A percentile compares a stretch with the other conserved stretches of the same genome.
Conservation (phyloP, 306 rosid species). For the Cajanus cajan region DNA sequence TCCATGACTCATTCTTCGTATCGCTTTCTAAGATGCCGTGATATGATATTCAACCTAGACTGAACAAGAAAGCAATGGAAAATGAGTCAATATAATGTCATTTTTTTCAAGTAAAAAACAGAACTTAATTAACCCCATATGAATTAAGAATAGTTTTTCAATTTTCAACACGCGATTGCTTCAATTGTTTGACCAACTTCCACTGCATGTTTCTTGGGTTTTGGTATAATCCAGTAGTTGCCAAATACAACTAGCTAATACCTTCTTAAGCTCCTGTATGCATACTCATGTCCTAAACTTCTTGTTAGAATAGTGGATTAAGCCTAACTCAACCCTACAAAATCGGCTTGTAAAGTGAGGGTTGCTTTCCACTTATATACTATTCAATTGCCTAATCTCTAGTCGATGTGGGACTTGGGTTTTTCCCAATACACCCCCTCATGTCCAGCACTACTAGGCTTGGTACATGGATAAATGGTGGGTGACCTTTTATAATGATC, state of each 20-base stretch:
- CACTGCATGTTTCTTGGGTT: background rate
- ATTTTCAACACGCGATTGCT: constrained; percentile 2
- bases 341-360: no score
- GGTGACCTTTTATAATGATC: no score
- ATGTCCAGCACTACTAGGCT: no score
- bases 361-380: no score
- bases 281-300: background rate
- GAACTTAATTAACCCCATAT: background rate
- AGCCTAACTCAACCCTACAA: no score
- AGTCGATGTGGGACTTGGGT: no score
- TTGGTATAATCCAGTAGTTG: background rate
- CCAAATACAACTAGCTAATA: background rate
- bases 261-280: background rate
- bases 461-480: no score
- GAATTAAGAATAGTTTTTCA: background rate
- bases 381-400: no score
- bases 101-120: background rate
- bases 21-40: constrained; percentile 1
- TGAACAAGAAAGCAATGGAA: background rate
- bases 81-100: background rate
- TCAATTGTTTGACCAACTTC: constrained; percentile 16
- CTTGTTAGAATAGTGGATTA: no score
- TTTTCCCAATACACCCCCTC: no score
- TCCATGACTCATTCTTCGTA: constrained; percentile 15
- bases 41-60: constrained; percentile 6